Percentiles rank a stretch among this genome's conserved stretches.
Evolutionary conservation across 2,329 filamentous ascomycete species (phyloP).

Genomic region (Sordariomycetes sp.): DNA sequence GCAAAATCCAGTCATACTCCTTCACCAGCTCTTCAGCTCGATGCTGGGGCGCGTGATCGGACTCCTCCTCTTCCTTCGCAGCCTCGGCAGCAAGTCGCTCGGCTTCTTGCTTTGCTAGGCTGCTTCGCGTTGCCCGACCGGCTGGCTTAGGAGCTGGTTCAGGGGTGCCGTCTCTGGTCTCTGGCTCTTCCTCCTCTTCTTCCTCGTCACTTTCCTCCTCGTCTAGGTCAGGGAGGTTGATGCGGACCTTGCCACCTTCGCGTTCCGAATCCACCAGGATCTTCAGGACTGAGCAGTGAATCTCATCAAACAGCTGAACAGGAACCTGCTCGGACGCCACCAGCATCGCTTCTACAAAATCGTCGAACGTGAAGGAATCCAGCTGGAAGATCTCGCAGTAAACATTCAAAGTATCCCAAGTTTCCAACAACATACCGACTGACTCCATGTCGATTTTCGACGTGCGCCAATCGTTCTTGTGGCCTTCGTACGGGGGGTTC

Average conservation of each 20-base stretch:
- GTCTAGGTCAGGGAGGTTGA: conserved; percentile 67
- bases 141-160: conserved; percentile 62
- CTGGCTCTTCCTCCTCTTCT: conserved; percentile 46
- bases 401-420: conserved; percentile 97
- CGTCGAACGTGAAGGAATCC: conserved; percentile 96
- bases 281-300: conserved; percentile 87
- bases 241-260: conserved; percentile 70
- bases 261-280: conserved; percentile 68
- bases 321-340: conserved; percentile 64
- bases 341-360: conserved; percentile 82
- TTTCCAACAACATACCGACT: conserved; percentile 77
- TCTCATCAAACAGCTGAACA: conserved; percentile 80
- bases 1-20: conserved; percentile 75
- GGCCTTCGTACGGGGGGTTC: conserved; percentile 42
- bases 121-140: conserved; percentile 73
- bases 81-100: conserved; percentile 56
- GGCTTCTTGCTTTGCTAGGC: conserved; percentile 71
- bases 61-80: conserved; percentile 42
- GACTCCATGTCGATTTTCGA: conserved; percentile 68
- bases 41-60: conserved; percentile 44
- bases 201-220: conserved; percentile 61
- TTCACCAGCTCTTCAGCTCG: conserved; percentile 68
- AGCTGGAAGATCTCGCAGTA: conserved; percentile 91
- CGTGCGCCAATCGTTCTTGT: conserved; percentile 20
- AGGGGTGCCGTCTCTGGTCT: conserved; percentile 45